Base-by-base conservation (phyloP, 768 basidiomycete genomes). In the Lentinula guzmanii region DNA sequence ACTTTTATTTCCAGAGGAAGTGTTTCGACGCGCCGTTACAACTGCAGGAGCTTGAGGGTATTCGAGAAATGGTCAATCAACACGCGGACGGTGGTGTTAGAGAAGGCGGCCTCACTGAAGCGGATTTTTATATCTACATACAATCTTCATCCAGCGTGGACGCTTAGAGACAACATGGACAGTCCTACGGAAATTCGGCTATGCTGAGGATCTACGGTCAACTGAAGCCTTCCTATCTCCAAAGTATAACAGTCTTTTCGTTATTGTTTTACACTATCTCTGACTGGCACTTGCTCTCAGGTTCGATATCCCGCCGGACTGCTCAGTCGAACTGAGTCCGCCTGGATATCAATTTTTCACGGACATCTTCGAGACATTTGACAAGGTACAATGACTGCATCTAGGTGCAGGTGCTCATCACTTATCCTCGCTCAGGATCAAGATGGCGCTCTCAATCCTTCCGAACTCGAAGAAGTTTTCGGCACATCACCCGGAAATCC, bases 141-240 rank as follows among this genome's bases (percentile, higher is more conserved):
- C 96, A 3, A 91, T 87, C 65, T 99, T 99, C 75, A 97, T 99
- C 60, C 96, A 96, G 74, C 86, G 89, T 45, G 96, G 96, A 24
- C 83, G 96, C 52, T 80, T 96, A 64, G 96, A 99, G 73, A 98
- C 96, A 31, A 98, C 96, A 1, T 99, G 96, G 96, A 95, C 93
- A 7, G 94, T 96, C 5, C 80, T 99, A 65, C 80, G 95, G 63
- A 93, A 86, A 70, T 98, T 97, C 71, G 96, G 96, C 4, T 99
- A 99, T 69, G 96, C 89, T 13, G 96, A 98, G 71, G 95, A 98
- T 69, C 74, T 99, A 64, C 86, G 88, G 66, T 76, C 98, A 64
- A 89, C 89, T 31, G 96, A 98, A 70, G 80, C 84, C 6, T 97
- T 95, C 75, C 76, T 99, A 62, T 80, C 82, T 61, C 96, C 96